Evolutionary conservation across 805 yeast genomes (phyloP).

Genomic region (Scheffersomyces ergatensis): DNA sequence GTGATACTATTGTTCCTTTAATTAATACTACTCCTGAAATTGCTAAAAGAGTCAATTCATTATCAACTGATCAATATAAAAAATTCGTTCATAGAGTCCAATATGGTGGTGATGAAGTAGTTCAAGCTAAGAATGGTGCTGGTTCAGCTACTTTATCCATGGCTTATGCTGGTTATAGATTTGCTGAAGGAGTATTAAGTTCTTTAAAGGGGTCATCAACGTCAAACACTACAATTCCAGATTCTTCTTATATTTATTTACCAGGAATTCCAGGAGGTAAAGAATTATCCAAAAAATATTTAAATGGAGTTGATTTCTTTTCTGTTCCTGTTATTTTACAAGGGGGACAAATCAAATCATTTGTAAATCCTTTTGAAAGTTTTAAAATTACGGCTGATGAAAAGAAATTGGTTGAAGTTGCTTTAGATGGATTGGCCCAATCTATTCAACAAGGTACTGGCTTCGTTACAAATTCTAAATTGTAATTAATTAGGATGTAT

Average conservation of each 20-base stretch:
- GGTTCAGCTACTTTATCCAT: constrained; percentile 95
- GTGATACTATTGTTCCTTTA: constrained; percentile 46
- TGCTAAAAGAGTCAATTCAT: constrained; percentile 10
- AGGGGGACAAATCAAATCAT: constrained; percentile 34
- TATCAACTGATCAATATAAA: constrained; percentile 14
- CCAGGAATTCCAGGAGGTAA: constrained; percentile 52
- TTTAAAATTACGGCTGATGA: constrained; percentile 30
- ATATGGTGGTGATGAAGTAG: constrained; percentile 93
- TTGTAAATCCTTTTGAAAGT: constrained; percentile 31
- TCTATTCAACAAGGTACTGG: constrained; percentile 40
- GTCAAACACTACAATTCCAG: constrained; percentile 27
- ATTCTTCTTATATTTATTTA: constrained; percentile 52
- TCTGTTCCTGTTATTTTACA: constrained; percentile 46
- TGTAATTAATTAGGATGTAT: too few relatives aligned
- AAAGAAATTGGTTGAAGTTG: constrained; percentile 31
- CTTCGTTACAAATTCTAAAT: constrained; percentile 38
- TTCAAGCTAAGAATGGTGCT: constrained; percentile 88
- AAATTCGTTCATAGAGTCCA: constrained; percentile 42
- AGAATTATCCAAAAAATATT: constrained; percentile 30
- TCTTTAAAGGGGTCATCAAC: constrained; percentile 21
- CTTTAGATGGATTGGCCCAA: constrained; percentile 36
- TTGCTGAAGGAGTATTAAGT: constrained; percentile 54
- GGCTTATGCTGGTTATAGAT: constrained; percentile 91
- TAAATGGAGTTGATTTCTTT: constrained; percentile 43
- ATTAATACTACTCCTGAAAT: constrained; percentile 14